Base-by-base conservation (phyloP, 2,329 filamentous ascomycete genomes). In the Beauveria scarabaeidicola region DNA sequence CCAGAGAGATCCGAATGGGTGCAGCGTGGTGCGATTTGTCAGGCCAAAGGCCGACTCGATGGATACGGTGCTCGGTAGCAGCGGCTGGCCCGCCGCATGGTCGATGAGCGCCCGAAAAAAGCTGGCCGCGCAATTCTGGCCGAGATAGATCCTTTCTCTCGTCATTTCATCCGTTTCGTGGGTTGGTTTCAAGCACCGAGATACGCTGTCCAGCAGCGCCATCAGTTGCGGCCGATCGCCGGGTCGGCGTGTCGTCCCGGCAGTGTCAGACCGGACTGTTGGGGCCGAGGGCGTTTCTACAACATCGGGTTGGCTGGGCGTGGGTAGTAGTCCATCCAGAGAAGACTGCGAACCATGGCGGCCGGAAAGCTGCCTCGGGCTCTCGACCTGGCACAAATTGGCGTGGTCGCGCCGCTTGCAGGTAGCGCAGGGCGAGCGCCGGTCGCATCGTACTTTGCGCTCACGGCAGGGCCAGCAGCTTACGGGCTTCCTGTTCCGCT, bases 21-120 rank as follows among this genome's bases (percentile, higher is more conserved):
- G 50, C n/a, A 52, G 50, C n/a, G 50, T 29, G 5, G 50, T 52
- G 29, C 50, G 50, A 19, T 52, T 52, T n/a, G 23, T 52, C 3
- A 52, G 50, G 50, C 50, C 50, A 52, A 52, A 52, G n/a, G 50
- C 50, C n/a, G 50, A 52, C 50, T 52, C 50, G n/a, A 52, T 23
- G 7, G 50, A 29, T 17, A 52, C 36, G 29, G 8, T 4, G 29
- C 32, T 15, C 4, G 50, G 50, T 10, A 52, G 25, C 21, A 40
- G n/a, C 19, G 32, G 29, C 10, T 11, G 19, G 3, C 8, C 1
- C 1, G 50, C n/a, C n/a, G 2, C 27, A 13, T 27, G n/a, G 4
- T 15, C 19, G 36, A 17, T 21, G 36, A 53, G 36, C 21, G 36
- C 51, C 21, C 51, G 51, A 11, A 53, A 43, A 9, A 53, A 43